Conservation (phyloP, 345 rosid species). For the Citrus trifoliata region DNA sequence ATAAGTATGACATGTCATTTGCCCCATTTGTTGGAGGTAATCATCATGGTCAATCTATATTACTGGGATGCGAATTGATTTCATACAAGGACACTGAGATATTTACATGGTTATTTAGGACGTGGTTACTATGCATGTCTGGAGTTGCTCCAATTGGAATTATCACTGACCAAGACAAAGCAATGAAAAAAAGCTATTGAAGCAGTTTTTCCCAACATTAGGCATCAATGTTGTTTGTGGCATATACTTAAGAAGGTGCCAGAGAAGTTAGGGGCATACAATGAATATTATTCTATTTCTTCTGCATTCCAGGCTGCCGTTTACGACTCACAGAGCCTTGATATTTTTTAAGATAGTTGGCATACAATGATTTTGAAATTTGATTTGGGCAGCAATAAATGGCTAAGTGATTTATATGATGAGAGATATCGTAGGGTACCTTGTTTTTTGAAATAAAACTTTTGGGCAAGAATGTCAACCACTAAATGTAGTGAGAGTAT, state of each 20-base stretch:
- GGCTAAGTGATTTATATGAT: neutral
- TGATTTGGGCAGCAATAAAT: neutral
- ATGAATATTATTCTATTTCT: too few species aligned
- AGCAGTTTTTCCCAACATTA: neutral
- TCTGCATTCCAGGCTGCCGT: too few species aligned
- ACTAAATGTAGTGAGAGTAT: neutral
- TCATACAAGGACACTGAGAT: neutral
- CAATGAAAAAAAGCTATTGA: neutral
- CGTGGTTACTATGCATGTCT: neutral
- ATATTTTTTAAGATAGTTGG: too few species aligned
- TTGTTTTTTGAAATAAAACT: accelerated
- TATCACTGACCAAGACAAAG: neutral
- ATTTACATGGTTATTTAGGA: neutral
- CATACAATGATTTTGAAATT: too few species aligned
- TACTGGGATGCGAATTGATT: neutral
- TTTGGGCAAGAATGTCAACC: neutral
- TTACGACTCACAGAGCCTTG: too few species aligned
- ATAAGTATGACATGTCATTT: neutral
- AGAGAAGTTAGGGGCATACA: neutral
- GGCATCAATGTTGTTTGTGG: neutral
- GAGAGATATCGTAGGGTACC: neutral
- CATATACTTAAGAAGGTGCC: neutral
- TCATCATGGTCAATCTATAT: too few species aligned
- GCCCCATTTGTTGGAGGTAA: too few species aligned
- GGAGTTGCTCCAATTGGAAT: neutral